Evolutionary conservation across 129 eudicot genomes (phyloP).

Genomic region (Tagetes patula): DNA sequence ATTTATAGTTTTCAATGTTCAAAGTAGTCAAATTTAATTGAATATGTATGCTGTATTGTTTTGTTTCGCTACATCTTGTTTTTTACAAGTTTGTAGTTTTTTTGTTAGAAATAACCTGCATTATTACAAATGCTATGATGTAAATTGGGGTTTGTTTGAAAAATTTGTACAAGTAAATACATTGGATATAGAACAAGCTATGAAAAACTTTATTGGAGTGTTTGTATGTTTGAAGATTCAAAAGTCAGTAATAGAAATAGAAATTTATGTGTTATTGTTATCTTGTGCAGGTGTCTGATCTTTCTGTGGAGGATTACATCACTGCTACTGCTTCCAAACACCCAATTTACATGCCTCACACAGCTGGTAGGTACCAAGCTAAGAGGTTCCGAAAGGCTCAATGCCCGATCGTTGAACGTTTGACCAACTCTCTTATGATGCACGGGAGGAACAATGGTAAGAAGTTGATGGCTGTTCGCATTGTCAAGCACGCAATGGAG

Average conservation of each 20-base stretch:
- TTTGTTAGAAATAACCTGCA: too few relatives aligned
- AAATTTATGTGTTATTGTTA: background rate
- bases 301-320: constrained; percentile 77
- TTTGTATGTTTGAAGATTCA: background rate
- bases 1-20: background rate
- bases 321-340: constrained; percentile 73
- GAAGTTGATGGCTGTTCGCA: constrained; percentile 77
- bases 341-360: constrained; percentile 75
- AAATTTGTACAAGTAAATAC: background rate
- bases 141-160: background rate
- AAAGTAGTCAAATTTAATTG: background rate
- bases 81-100: too few relatives aligned
- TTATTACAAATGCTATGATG: background rate
- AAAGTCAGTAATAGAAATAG: background rate
- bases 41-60: background rate
- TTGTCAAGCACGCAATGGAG: constrained; percentile 83
- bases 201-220: background rate
- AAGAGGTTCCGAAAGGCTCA: constrained; percentile 83
- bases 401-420: constrained; percentile 78
- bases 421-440: constrained; percentile 91
- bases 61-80: background rate
- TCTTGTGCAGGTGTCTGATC: constrained; percentile 49
- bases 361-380: constrained; percentile 81
- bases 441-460: constrained; percentile 86
- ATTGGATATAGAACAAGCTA: background rate